Base-by-base conservation (phyloP, 257 asterid genomes). In the Forsythia suspensa region DNA sequence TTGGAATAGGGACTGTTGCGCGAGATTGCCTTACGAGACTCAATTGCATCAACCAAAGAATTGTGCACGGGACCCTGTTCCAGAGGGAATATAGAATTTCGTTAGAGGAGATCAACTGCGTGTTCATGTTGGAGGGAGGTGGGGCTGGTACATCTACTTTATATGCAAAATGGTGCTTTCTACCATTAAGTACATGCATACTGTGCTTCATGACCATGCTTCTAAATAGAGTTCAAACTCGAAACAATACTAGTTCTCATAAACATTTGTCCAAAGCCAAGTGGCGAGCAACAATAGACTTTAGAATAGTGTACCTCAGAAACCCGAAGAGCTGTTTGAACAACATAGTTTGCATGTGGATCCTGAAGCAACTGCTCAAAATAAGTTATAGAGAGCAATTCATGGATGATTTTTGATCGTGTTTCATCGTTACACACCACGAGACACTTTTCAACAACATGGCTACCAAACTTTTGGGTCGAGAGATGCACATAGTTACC, bases 301-400 rank as follows among this genome's bases (percentile, higher is more conserved):
- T 44, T 51, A 20, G 57, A 12, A 63, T 12, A 77, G 67, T 81
- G 4, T 84, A 95, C 98, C 99, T 93, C 90, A 37, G 95, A 82
- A 82, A 86, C 83, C 39, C 85, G 88, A 76, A 95, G 96, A 75
- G 98, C 97, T 16, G 90, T 94, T 82, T 93, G 99, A 79, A 95
- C 75, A 77, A 95, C 99, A 80, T 95, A 95, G 74, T 95, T 95
- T 71, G 97, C 99, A 76, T 93, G 95, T 34, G 99, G 99, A 66
- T 93, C 97, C 83, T 92, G 98, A 86, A 95, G 93, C 90, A 93
- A 80, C 84, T 88, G 99, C 74, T 92, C 98, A 63, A 95, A 88
- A 80, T 88, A 91, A 43, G 91, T 65, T 42, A 91, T 87, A 24
- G 91, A 86, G 72, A 93, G 89, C 85, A 95, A 77, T 83, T 95